Percentiles rank a stretch among this genome's conserved stretches.
phyloP scores from a whole-genome alignment of 345 rosid genomes.

The Boechera retrofracta region DNA sequence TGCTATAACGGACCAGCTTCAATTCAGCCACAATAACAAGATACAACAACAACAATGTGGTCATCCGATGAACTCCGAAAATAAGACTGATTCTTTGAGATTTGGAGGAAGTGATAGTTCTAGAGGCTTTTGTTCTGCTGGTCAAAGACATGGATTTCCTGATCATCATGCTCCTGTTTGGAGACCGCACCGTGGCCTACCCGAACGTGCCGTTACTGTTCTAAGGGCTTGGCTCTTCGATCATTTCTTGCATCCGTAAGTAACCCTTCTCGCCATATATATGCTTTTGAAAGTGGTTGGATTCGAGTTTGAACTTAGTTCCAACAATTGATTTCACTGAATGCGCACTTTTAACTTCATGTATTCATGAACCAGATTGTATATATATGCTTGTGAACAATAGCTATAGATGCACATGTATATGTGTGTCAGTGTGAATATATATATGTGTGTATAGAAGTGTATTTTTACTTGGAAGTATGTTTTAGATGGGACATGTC shows the following conservation, averaged over 20 bases:
- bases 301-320: slow-evolving; percentile 19
- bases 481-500: slow-evolving; percentile 45
- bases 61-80: slow-evolving; percentile 42
- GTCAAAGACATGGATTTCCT: slow-evolving; percentile 53
- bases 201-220: slow-evolving; percentile 86
- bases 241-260: slow-evolving; percentile 94
- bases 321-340: slow-evolving; percentile 9
- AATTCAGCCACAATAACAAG: slow-evolving; percentile 53
- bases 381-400: slow-evolving; percentile 29
- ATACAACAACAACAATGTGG: slow-evolving; percentile 44
- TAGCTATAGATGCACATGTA: slow-evolving; percentile 22
- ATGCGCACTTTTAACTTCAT: not conserved
- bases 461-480: slow-evolving; percentile 41
- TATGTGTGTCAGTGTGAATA: not conserved
- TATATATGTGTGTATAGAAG: slow-evolving; percentile 22
- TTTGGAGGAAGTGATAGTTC: slow-evolving; percentile 52
- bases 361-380: slow-evolving; percentile 25
- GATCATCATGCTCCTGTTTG: slow-evolving; percentile 87
- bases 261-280: slow-evolving; percentile 14
- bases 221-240: slow-evolving; percentile 90
- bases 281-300: not conserved
- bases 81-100: slow-evolving; percentile 56
- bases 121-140: slow-evolving; percentile 46
- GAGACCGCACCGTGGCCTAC: slow-evolving; percentile 91
- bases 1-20: slow-evolving; percentile 81